Evolutionary conservation across 139 green algal species (phyloP), one percentile per base, ranked within the genome.

Genomic region (Chlorella sp.): DNA sequence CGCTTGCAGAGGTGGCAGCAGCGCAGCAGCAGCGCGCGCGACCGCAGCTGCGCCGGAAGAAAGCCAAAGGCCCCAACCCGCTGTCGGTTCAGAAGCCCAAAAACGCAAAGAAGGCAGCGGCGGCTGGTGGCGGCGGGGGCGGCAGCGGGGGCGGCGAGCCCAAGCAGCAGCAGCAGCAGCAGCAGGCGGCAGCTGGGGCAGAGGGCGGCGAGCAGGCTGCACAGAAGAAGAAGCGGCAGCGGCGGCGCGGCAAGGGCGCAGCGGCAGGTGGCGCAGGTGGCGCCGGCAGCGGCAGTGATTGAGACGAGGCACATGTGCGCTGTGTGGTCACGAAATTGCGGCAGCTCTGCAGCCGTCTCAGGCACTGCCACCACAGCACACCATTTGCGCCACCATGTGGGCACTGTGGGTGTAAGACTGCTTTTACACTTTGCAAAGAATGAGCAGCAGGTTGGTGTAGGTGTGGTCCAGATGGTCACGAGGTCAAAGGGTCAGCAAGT

Each of bases 31-130:
- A 30, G 67, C 69, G 34, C 39, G 81, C 57, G 32, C 28, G 36
- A 17, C 57, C 69, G 23, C 21, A 15, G 32, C 36, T 86, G 11
- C 63, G 70, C 41, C 70, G 74, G 0, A 88, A 90, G 44, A 76
- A 56, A n/a, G 81, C 86, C 23, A 88, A 88, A 36, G 88, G 85
- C 18, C 88, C 88, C 47, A 91, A 91, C 65, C 88, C 88, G 25
- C 84, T 91, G 36, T 68, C 88, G 4, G 57, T 83, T 13, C 47
- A 47, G 51, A 60, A 60, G 51, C 80, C 80, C 21, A 88, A 83
- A 18, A 78, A 89, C 20, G 74, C 51, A n/a, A 84, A 87, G 51
- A 69, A 81, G 34, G 17, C 30, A 25, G 36, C 36, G 23, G 51
- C 38, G 2, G 32, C 30, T 17, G 26, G 18, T 16, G 38, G 6